Conservation (phyloP, 1,284 basidiomycete species). For the Vanrija humicola region DNA sequence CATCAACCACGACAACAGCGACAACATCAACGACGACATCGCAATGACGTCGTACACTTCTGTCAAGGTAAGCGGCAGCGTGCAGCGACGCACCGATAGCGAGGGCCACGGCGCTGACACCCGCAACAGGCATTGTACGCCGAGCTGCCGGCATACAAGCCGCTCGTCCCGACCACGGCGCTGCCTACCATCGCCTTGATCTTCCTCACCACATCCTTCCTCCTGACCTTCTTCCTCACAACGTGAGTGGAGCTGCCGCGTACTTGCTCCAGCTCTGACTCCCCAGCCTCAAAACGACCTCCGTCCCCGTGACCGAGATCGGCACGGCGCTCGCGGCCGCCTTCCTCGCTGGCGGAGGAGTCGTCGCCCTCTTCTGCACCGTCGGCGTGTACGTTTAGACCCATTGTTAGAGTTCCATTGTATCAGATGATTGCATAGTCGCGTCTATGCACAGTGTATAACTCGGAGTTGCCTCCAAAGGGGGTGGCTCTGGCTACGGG, state of each 20-base stretch:
- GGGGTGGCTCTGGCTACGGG: too few relatives aligned
- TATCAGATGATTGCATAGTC: too few relatives aligned
- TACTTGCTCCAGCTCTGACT: neutral
- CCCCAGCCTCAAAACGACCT: constrained; percentile 34
- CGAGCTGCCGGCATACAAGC: constrained; percentile 61
- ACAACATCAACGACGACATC: neutral
- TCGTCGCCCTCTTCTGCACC: constrained; percentile 80
- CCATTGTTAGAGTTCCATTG: too few relatives aligned
- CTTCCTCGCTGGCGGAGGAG: constrained; percentile 72
- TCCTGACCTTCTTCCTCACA: constrained; percentile 79
- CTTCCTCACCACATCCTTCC: constrained; percentile 68
- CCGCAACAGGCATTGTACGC: constrained; percentile 55
- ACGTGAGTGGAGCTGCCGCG: constrained; percentile 57
- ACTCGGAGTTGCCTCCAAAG: too few relatives aligned
- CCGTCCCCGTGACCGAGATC: constrained; percentile 61
- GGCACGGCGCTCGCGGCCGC: constrained; percentile 68
- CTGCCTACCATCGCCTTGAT: constrained; percentile 71
- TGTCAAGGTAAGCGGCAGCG: constrained; percentile 10
- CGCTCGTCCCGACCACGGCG: constrained; percentile 60
- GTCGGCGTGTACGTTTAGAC: constrained; percentile 74
- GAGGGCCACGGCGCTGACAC: constrained; percentile 2
- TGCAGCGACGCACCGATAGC: constrained; percentile 2
- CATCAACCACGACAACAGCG: neutral
- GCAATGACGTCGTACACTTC: constrained; percentile 10
- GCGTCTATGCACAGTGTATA: too few relatives aligned